A percentile compares a stretch with the other conserved stretches of the same genome.
Conservation (phyloP, 1,139 yeast genomes). For the Taphrina betulina region DNA sequence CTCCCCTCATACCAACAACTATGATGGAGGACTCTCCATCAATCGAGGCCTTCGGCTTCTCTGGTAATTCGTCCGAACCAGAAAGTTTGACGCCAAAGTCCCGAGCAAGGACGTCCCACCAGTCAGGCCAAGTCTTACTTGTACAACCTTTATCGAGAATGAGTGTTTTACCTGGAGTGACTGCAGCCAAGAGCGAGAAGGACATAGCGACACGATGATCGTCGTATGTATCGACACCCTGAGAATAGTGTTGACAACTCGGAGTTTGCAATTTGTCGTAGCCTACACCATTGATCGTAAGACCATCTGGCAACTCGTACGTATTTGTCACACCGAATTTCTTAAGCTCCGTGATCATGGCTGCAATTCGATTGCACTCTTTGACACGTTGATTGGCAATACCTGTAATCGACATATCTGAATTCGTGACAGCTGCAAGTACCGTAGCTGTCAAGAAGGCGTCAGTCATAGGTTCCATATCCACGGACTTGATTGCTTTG, state of each 20-base stretch:
- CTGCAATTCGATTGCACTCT: conserved; percentile 93
- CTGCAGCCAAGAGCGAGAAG: conserved; percentile 74
- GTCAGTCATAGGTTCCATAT: conserved; percentile 99
- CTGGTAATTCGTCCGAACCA: conserved; percentile 51
- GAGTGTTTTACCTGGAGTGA: conserved; percentile 56
- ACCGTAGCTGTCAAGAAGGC: conserved; percentile 96
- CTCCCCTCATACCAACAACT: conserved; percentile 97
- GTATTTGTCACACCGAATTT: conserved; percentile 84
- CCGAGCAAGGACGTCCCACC: conserved; percentile 93
- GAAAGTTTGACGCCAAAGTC: conserved; percentile 62
- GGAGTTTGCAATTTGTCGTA: conserved; percentile 47
- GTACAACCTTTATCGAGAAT: conserved; percentile 88
- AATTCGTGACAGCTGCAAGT: conserved; percentile 85
- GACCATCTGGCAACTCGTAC: conserved; percentile 82
- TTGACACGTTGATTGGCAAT: conserved; percentile 97
- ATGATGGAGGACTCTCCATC: conserved; percentile 53
- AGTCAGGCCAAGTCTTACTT: conserved; percentile 99
- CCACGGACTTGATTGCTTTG: conserved; percentile 70
- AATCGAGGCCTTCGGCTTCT: conserved; percentile 30
- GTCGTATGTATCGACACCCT: conserved; percentile 77
- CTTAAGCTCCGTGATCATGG: conserved; percentile 84
- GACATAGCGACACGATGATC: conserved; percentile 99
- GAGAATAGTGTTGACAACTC: conserved; percentile 35
- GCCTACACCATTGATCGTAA: conserved; percentile 66
- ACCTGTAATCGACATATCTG: conserved; percentile 60